These are phyloP conservation scores for Heritiera littoralis DNA, from an alignment of 345 rosid species.

Conservation along the genomic window DNA sequence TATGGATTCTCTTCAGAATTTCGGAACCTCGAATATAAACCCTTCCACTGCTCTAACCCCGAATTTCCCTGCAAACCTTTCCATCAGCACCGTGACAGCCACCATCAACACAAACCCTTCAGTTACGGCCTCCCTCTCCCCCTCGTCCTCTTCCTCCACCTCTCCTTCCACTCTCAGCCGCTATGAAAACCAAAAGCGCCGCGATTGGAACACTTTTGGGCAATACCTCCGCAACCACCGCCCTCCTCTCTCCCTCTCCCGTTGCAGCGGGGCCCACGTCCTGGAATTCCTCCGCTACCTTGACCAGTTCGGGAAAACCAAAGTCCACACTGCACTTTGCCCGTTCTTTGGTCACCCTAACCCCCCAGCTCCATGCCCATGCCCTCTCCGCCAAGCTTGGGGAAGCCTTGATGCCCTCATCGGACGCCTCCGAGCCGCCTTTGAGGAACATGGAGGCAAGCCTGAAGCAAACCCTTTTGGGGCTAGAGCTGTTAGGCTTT, in stretches of 20 bases:
- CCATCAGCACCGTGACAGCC: background rate
- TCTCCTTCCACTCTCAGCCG: conserved; percentile 67
- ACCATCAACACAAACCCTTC: conserved; percentile 31
- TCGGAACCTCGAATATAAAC: conserved; percentile 34
- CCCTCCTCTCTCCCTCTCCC: conserved; percentile 80
- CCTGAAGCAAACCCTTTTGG: conserved; percentile 95
- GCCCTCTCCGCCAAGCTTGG: conserved; percentile 98
- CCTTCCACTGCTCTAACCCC: conserved; percentile 10
- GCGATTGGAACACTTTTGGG: conserved; percentile 97
- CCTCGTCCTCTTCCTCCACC: conserved; percentile 44
- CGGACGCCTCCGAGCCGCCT: conserved; percentile 94
- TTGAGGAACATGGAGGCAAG: conserved; percentile 88
- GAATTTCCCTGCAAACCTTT: conserved; percentile 6
- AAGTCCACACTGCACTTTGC: conserved; percentile 78
- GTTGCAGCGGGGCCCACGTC: conserved; percentile 96
- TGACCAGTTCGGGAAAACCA: conserved; percentile 94
- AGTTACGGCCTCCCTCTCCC: conserved; percentile 29
- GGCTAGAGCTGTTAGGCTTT: conserved; percentile 91
- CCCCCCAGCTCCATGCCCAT: conserved; percentile 97
- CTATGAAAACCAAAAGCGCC: conserved; percentile 93
- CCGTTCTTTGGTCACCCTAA: conserved; percentile 92
- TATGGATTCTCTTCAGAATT: conserved; percentile 59
- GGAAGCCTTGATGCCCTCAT: conserved; percentile 96
- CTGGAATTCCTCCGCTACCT: conserved; percentile 91
- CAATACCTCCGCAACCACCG: conserved; percentile 93